These are phyloP conservation scores for Colletotrichum tanaceti DNA, from an alignment of 2,329 filamentous ascomycete genomes.

Conservation along the genomic window DNA sequence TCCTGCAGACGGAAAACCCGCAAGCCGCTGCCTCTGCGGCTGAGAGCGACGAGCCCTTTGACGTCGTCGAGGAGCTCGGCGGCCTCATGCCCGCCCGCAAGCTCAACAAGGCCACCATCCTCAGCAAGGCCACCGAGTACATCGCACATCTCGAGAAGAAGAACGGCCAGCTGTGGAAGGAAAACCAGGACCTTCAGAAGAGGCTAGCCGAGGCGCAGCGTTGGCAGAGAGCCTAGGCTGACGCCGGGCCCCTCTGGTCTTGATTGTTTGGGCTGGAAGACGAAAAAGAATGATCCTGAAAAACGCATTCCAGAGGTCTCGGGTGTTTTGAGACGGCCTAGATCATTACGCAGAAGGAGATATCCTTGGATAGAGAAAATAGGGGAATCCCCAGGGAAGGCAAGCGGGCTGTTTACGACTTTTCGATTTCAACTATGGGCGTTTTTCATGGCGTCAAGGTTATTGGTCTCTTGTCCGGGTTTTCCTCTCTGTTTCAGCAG, in stretches of 20 bases:
- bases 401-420: background rate
- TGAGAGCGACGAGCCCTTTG: slow-evolving; percentile 45
- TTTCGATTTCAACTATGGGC: background rate
- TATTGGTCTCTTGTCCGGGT: background rate
- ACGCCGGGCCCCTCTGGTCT: slow-evolving; percentile 24
- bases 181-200: slow-evolving; percentile 50
- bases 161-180: slow-evolving; percentile 48
- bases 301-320: background rate
- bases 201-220: slow-evolving; percentile 39
- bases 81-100: slow-evolving; percentile 52
- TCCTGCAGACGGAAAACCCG: slow-evolving; percentile 47
- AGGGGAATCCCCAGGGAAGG: background rate
- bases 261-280: background rate
- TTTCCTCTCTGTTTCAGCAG: background rate
- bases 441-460: background rate
- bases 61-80: slow-evolving; percentile 45
- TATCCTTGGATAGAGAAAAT: background rate
- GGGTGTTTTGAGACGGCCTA: background rate
- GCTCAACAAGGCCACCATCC: slow-evolving; percentile 58
- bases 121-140: slow-evolving; percentile 54
- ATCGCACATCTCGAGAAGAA: slow-evolving; percentile 52
- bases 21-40: slow-evolving; percentile 37
- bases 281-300: background rate
- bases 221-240: slow-evolving; percentile 33
- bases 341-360: background rate